phyloP scores from a whole-genome alignment of 805 yeast genomes.

The Blastobotrys robertii region DNA sequence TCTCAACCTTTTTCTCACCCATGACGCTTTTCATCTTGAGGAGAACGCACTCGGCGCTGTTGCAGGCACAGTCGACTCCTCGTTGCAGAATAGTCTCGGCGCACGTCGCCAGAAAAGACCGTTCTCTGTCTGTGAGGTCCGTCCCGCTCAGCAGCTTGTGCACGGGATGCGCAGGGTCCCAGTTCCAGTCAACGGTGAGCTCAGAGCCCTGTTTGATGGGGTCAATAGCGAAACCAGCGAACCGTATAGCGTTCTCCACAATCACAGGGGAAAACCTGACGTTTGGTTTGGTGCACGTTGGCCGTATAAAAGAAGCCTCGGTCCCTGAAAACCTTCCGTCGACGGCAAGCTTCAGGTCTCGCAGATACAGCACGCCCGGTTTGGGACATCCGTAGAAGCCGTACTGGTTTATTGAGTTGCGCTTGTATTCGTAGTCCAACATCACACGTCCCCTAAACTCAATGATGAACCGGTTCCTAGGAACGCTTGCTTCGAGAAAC shows the following conservation, averaged over 20 bases:
- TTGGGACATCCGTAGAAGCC: slow-evolving; percentile 59
- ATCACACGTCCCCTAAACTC: slow-evolving; percentile 71
- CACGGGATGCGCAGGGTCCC: slow-evolving; percentile 78
- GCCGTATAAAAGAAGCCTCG: slow-evolving; percentile 60
- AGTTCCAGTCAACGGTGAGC: slow-evolving; percentile 75
- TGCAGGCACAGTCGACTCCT: slow-evolving; percentile 25
- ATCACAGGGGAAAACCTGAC: slow-evolving; percentile 46
- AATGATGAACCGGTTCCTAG: slow-evolving; percentile 40
- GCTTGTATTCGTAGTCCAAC: slow-evolving; percentile 50
- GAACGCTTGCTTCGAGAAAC: slow-evolving; percentile 34
- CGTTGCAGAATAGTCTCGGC: slow-evolving; percentile 14
- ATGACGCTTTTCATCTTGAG: slow-evolving; percentile 16
- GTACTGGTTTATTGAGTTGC: slow-evolving; percentile 68
- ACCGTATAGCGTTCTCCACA: slow-evolving; percentile 33
- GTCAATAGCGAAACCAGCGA: slow-evolving; percentile 46
- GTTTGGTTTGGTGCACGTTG: slow-evolving; percentile 62
- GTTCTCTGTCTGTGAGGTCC: slow-evolving; percentile 17
- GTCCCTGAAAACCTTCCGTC: slow-evolving; percentile 81
- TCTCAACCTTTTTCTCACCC: not conserved
- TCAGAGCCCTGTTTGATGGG: slow-evolving; percentile 60
- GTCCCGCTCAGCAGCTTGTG: slow-evolving; percentile 39
- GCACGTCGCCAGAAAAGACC: slow-evolving; percentile 10
- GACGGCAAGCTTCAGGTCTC: slow-evolving; percentile 53
- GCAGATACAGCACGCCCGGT: slow-evolving; percentile 45
- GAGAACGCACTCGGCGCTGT: slow-evolving; percentile 17